Evolutionary conservation across 2,329 filamentous ascomycete species (phyloP).

Genomic region (Fulvia fulva): DNA sequence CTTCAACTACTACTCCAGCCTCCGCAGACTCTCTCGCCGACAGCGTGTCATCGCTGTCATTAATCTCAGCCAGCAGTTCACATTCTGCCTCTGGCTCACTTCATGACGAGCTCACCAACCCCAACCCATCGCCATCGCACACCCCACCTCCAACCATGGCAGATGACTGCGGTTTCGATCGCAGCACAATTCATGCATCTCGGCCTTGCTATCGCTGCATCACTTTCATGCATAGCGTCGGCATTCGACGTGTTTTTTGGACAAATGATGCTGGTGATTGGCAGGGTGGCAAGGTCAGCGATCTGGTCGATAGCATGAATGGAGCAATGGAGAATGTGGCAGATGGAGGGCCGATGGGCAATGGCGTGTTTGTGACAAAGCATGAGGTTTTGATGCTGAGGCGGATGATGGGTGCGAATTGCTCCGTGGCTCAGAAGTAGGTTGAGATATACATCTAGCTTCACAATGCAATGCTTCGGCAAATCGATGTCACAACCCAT

Average conservation of each 20-base stretch:
- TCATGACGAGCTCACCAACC: constrained; percentile 45
- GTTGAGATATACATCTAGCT: background rate
- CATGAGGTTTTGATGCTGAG: constrained; percentile 50
- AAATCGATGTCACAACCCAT: no score
- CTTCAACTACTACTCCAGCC: background rate
- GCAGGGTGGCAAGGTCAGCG: constrained; percentile 50
- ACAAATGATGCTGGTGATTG: constrained; percentile 47
- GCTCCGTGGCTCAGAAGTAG: background rate
- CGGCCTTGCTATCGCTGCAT: constrained; percentile 53
- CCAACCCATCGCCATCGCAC: constrained; percentile 17
- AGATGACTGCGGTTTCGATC: constrained; percentile 14
- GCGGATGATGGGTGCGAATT: constrained; percentile 30
- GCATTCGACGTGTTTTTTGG: constrained; percentile 53
- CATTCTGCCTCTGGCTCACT: constrained; percentile 37
- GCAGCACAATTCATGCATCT: constrained; percentile 36
- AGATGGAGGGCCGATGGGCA: constrained; percentile 24
- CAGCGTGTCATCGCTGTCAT: constrained; percentile 14
- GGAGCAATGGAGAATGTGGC: constrained; percentile 23
- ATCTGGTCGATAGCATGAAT: constrained; percentile 47
- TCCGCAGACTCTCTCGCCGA: constrained; percentile 5
- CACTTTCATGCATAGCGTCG: constrained; percentile 49
- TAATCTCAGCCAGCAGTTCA: constrained; percentile 12
- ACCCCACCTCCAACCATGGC: background rate
- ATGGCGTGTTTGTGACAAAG: constrained; percentile 50
- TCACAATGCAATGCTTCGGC: background rate